Evolutionary conservation across 176 grass and related monocot species (phyloP).

Genomic region (Phoenix dactylifera): DNA sequence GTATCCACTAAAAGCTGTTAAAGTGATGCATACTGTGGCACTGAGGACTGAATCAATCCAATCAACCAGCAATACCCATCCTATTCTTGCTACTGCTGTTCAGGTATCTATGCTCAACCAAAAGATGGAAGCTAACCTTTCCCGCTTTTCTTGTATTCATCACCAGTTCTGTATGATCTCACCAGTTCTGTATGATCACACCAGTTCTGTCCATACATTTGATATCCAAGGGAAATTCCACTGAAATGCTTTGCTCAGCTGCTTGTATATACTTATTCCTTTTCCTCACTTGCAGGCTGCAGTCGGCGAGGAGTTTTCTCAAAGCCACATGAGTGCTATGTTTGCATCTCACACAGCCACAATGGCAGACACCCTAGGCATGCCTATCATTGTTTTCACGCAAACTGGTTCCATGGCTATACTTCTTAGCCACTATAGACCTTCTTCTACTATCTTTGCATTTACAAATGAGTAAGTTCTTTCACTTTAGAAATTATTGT

Average conservation of each 20-base stretch:
- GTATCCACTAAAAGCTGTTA: slow-evolving; percentile 93
- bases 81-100: slow-evolving; percentile 31
- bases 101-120: slow-evolving; percentile 29
- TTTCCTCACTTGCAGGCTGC: slow-evolving; percentile 31
- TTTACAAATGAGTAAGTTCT: slow-evolving; percentile 79
- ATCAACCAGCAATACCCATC: slow-evolving; percentile 29
- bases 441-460: slow-evolving; percentile 71
- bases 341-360: slow-evolving; percentile 87
- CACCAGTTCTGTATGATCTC: too few species aligned
- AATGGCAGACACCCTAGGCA: slow-evolving; percentile 76
- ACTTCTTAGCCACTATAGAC: slow-evolving; percentile 83
- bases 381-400: slow-evolving; percentile 93
- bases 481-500: neutral
- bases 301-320: slow-evolving; percentile 33
- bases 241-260: too few species aligned
- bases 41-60: slow-evolving; percentile 80
- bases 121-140: too few species aligned
- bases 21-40: slow-evolving; percentile 92
- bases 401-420: slow-evolving; percentile 83
- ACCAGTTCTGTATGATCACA: too few species aligned
- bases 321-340: slow-evolving; percentile 73
- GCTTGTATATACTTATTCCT: neutral
- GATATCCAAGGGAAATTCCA: too few species aligned
- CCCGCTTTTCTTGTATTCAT: too few species aligned
- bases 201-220: too few species aligned